Percentiles rank a stretch among this genome's conserved stretches.
Conservation (phyloP, 176 grass and related monocot genomes). For the Elaeis guineensis region DNA sequence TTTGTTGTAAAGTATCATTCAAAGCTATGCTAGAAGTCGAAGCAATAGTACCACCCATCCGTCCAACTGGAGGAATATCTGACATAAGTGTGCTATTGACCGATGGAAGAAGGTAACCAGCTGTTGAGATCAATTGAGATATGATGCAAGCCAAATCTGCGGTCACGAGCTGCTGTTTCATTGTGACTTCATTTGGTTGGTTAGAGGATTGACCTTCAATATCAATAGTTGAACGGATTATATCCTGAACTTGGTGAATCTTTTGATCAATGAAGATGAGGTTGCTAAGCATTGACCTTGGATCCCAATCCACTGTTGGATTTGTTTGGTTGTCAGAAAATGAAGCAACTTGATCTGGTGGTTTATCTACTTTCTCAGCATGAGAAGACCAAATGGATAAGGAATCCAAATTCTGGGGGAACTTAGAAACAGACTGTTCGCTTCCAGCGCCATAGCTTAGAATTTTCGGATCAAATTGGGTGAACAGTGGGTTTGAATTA, state of each 20-base stretch:
- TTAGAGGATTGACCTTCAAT: constrained; percentile 1
- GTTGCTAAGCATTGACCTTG: constrained; percentile 42
- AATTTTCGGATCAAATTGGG: constrained; percentile 22
- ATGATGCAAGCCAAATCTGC: constrained; percentile 52
- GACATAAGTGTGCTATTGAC: constrained; percentile 32
- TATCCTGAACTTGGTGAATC: constrained; percentile 55
- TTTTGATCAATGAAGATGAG: constrained; percentile 66
- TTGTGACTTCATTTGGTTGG: constrained; percentile 2
- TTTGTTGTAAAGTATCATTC: constrained; percentile 18
- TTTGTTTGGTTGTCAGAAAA: constrained; percentile 26
- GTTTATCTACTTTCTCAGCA: too few relatives aligned
- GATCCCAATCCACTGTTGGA: constrained; percentile 50
- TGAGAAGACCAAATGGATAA: background rate
- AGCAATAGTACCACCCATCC: constrained; percentile 13
- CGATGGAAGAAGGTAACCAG: constrained; percentile 47
- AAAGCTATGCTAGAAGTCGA: constrained; percentile 25
- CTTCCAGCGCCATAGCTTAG: constrained; percentile 19
- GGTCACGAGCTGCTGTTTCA: constrained; percentile 40
- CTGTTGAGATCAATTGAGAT: constrained; percentile 64
- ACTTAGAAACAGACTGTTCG: constrained; percentile 3
- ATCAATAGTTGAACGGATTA: constrained; percentile 32
- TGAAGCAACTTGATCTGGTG: constrained; percentile 8
- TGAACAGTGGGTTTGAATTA: constrained; percentile 16
- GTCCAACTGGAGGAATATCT: constrained; percentile 19
- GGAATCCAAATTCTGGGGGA: background rate